Evolutionary conservation across 495 filamentous ascomycete species (phyloP).

Genomic region (Annulohypoxylon bovei): DNA sequence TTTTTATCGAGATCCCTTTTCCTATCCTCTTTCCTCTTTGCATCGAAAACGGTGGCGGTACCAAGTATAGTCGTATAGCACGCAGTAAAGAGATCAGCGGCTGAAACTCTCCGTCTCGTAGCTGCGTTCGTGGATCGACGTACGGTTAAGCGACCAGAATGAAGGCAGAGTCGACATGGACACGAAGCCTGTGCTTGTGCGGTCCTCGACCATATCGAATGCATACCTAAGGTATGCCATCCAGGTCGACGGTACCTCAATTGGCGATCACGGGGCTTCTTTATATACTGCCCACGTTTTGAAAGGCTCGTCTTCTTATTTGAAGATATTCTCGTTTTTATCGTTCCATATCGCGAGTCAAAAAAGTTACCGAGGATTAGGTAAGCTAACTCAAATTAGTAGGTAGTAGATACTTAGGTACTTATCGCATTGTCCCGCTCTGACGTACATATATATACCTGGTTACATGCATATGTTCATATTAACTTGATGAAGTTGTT

Average conservation of each 20-base stretch:
- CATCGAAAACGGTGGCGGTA: conserved; percentile 74
- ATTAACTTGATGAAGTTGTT: not conserved
- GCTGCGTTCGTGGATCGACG: conserved; percentile 65
- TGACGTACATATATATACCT: conserved; percentile 5
- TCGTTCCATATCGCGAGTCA: conserved; percentile 34
- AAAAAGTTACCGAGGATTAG: not conserved
- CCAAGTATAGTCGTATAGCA: conserved; percentile 78
- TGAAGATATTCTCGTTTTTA: conserved; percentile 8
- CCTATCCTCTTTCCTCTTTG: conserved; percentile 67
- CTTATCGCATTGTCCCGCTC: not conserved
- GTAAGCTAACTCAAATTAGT: not conserved
- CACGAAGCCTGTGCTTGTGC: conserved; percentile 68
- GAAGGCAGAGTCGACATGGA: conserved; percentile 71
- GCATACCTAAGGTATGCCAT: conserved; percentile 66
- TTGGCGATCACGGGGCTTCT: conserved; percentile 6
- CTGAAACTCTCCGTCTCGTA: conserved; percentile 60
- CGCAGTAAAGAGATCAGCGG: conserved; percentile 72
- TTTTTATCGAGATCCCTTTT: conserved; percentile 69
- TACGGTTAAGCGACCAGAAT: conserved; percentile 60
- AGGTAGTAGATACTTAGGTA: not conserved
- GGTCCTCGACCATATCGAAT: conserved; percentile 75
- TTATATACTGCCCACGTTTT: not conserved
- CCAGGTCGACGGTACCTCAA: conserved; percentile 6
- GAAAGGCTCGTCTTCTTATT: conserved; percentile 23
- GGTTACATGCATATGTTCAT: not conserved